These are phyloP conservation scores for Vitis labrusca DNA, from an alignment of 164 flowering plant genomes.

Conservation along the genomic window DNA sequence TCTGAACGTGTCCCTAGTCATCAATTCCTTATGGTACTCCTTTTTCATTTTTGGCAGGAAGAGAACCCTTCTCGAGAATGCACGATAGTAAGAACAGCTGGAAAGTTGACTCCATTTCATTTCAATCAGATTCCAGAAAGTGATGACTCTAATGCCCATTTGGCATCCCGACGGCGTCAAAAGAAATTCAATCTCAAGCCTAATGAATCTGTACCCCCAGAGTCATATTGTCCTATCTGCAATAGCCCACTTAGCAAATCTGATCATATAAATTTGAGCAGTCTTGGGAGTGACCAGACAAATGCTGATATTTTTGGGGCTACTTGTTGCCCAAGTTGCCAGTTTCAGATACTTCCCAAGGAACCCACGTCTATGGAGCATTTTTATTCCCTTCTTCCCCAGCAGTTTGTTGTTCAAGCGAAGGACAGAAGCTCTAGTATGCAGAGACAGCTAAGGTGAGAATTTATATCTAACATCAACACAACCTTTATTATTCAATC, in stretches of 20 bases:
- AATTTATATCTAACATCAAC: neutral
- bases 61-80: constrained; percentile 92
- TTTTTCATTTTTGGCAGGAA: constrained; percentile 45
- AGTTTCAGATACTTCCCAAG: constrained; percentile 83
- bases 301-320: constrained; percentile 32
- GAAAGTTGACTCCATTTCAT: constrained; percentile 83
- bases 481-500: neutral
- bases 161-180: constrained; percentile 61
- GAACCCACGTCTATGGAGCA: constrained; percentile 50
- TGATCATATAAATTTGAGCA: constrained; percentile 23
- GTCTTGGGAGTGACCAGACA: constrained; percentile 20
- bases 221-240: constrained; percentile 73
- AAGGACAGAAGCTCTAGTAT: constrained; percentile 21
- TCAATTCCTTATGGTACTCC: no score
- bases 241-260: constrained; percentile 61
- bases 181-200: constrained; percentile 54
- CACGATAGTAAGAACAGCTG: constrained; percentile 92
- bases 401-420: constrained; percentile 38
- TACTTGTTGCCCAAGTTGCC: constrained; percentile 82
- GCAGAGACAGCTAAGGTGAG: constrained; percentile 56
- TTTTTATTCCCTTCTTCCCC: constrained; percentile 68
- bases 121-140: constrained; percentile 72
- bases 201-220: constrained; percentile 55
- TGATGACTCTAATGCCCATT: constrained; percentile 30
- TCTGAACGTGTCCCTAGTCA: no score